A percentile compares a stretch with the other conserved stretches of the same genome.
phyloP scores from a whole-genome alignment of 306 rosid genomes.

The Glycine latifolia region DNA sequence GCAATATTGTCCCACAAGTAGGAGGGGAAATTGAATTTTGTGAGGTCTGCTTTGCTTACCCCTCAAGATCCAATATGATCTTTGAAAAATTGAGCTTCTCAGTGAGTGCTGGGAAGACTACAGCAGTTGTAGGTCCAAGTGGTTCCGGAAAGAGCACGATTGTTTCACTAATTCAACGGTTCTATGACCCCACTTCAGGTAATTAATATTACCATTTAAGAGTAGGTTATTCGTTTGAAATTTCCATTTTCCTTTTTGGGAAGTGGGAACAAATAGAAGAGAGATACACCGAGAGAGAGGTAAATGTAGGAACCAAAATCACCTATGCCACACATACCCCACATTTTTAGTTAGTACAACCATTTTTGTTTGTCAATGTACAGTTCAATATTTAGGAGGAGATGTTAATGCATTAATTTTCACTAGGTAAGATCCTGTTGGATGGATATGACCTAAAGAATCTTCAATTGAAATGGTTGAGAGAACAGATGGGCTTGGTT shows the following conservation, averaged over 20 bases:
- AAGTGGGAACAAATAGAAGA: constrained; percentile 15
- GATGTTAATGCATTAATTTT: constrained; percentile 47
- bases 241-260: constrained; percentile 1
- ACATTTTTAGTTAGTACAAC: constrained; percentile 11
- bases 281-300: background rate
- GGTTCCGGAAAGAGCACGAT: constrained; percentile 94
- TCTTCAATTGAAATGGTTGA: constrained; percentile 76
- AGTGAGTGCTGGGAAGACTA: constrained; percentile 67
- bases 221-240: constrained; percentile 19
- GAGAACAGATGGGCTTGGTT: constrained; percentile 86
- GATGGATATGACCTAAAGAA: constrained; percentile 74
- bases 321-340: background rate
- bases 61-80: constrained; percentile 70
- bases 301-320: constrained; percentile 27
- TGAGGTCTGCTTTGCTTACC: constrained; percentile 75
- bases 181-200: constrained; percentile 83
- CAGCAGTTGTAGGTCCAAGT: constrained; percentile 87
- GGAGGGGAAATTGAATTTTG: constrained; percentile 68
- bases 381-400: constrained; percentile 34
- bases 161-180: constrained; percentile 78
- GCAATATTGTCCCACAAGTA: constrained; percentile 58
- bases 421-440: constrained; percentile 75
- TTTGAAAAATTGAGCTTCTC: constrained; percentile 72
- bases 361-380: constrained; percentile 25
- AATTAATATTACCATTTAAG: constrained; percentile 18